Evolutionary conservation across 2,329 filamentous ascomycete species (phyloP).

Genomic region (Aureobasidium namibiae): DNA sequence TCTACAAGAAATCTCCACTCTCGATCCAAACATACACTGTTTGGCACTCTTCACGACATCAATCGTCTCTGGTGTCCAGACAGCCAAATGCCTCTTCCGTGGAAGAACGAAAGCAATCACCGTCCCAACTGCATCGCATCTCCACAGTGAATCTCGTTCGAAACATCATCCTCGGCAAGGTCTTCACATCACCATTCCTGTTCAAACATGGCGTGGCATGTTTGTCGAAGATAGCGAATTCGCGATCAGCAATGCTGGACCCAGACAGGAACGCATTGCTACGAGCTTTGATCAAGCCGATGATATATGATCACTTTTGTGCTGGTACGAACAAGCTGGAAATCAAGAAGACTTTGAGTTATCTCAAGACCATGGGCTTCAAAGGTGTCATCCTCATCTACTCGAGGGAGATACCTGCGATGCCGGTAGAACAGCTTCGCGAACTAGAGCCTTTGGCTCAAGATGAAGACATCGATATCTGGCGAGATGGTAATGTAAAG

Average conservation of each 20-base stretch:
- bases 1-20: not conserved
- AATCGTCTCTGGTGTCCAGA: not conserved
- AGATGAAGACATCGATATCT: slow-evolving; percentile 32
- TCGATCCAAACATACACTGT: not conserved
- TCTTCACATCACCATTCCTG: slow-evolving; percentile 26
- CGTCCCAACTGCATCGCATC: slow-evolving; percentile 7
- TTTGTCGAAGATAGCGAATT: slow-evolving; percentile 34
- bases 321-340: slow-evolving; percentile 43
- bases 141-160: slow-evolving; percentile 22
- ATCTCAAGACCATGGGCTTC: slow-evolving; percentile 40
- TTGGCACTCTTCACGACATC: not conserved
- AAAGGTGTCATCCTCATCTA: slow-evolving; percentile 47
- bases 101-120: not conserved
- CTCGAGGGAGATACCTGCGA: slow-evolving; percentile 41
- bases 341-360: slow-evolving; percentile 37
- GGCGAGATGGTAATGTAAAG: slow-evolving; percentile 45
- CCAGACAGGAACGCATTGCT: slow-evolving; percentile 42
- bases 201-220: slow-evolving; percentile 25
- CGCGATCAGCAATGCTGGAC: slow-evolving; percentile 36
- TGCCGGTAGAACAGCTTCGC: not conserved
- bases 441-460: slow-evolving; percentile 17
- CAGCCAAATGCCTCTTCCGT: not conserved
- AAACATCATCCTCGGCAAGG: slow-evolving; percentile 24
- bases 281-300: slow-evolving; percentile 36
- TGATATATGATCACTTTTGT: slow-evolving; percentile 51